These are phyloP conservation scores for Clavispora santaluciae DNA, from an alignment of 805 yeast species.

Conservation along the genomic window DNA sequence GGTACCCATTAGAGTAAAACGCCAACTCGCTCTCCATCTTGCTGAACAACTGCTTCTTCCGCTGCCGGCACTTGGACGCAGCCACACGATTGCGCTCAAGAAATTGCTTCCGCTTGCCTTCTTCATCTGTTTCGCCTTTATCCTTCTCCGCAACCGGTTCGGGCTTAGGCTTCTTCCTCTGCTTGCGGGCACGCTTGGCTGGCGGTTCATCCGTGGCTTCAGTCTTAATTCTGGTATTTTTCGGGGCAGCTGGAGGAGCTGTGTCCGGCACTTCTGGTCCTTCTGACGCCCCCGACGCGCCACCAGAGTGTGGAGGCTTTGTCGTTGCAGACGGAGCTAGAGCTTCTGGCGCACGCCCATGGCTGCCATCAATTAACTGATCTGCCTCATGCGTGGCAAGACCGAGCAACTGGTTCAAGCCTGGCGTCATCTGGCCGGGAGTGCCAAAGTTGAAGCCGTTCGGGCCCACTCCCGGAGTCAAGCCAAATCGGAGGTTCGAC, in stretches of 20 bases:
- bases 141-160: background rate
- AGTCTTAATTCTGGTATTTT: background rate
- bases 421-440: slow-evolving; percentile 48
- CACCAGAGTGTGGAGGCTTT: too few species aligned
- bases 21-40: slow-evolving; percentile 78
- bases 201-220: background rate
- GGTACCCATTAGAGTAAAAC: slow-evolving; percentile 66
- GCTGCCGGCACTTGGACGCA: slow-evolving; percentile 90
- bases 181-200: background rate
- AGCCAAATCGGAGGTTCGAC: slow-evolving; percentile 62
- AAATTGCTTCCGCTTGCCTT: slow-evolving; percentile 60
- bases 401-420: slow-evolving; percentile 37
- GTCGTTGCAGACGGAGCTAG: background rate
- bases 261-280: background rate
- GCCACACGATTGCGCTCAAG: slow-evolving; percentile 92
- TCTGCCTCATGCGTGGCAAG: slow-evolving; percentile 13
- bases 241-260: background rate
- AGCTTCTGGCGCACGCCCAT: background rate
- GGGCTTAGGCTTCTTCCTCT: background rate
- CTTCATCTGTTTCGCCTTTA: slow-evolving; percentile 15
- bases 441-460: slow-evolving; percentile 32
- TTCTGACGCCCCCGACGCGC: too few species aligned
- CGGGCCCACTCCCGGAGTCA: slow-evolving; percentile 53
- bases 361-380: background rate
- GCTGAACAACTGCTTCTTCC: slow-evolving; percentile 83